Base-by-base conservation (phyloP, 768 basidiomycete species). In the Tulasnella sp. region DNA sequence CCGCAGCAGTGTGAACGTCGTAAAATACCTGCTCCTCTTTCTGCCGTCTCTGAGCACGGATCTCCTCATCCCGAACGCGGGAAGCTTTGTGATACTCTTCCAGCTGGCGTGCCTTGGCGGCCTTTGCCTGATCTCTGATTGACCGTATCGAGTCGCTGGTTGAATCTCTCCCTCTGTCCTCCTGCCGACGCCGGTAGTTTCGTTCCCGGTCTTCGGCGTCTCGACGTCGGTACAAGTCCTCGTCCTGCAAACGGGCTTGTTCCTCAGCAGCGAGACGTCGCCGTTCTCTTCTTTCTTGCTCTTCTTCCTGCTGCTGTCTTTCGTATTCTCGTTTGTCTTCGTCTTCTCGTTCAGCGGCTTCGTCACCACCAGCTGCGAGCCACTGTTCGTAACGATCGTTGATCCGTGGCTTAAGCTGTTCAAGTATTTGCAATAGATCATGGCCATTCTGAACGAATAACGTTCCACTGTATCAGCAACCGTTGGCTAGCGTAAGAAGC, bases 401-500 rank as follows among this genome's bases (percentile, higher is more conserved):
- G n/a, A 57, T 57, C 48, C 70, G 63, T 7, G 78, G 77, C 59
- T 86, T 87, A 52, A 90, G 72, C 23, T 77, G 74, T 46, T 78
- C 72, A 31, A 90, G 77, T 61, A 73, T 74, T 59, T 78, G 75
- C 42, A 89, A 75, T 49, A 88, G 84, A 56, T 84, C 77, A 65
- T 85, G 79, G 15, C 85, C 85, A 54, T 86, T 83, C 83, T 86
- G 67, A 23, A 58, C 64, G n/a, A 37, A 36, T 21, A 43, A 43
- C 21, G 21, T 21, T n/a, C n/a, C 15, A 8, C 42, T 43, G 42
- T 27, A 43, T 43, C 29, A 43, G 42, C 42, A n/a, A n/a, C n/a
- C 21, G 19, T 23, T 43, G 17, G 42, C 29, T 27, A 11, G 29
- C 17, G 4, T 21, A 43, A 21, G 36, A n/a, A 37, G 36, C 36